Percentiles rank a stretch among this genome's conserved stretches.
These are phyloP conservation scores for Phytophthora macrochlamydospora DNA, from an alignment of 352 stramenopile species.

Conservation along the genomic window DNA sequence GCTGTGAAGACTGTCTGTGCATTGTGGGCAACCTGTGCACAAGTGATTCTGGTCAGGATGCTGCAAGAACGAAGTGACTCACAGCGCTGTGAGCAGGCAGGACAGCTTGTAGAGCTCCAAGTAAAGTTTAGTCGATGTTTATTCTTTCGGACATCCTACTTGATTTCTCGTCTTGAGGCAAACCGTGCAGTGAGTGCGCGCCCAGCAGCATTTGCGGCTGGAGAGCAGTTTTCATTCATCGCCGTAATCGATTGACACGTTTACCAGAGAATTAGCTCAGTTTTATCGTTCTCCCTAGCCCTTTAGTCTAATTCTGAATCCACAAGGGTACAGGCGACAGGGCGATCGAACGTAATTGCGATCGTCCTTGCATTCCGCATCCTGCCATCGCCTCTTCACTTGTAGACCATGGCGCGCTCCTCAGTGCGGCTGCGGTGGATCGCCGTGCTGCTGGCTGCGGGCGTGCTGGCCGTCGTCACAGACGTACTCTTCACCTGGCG, in stretches of 20 bases:
- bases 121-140: no score
- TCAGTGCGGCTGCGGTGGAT: constrained; percentile 35
- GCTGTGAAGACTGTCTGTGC: background rate
- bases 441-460: constrained; percentile 23
- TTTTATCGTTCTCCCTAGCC: no score
- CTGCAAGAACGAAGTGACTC: constrained; percentile 3
- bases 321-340: no score
- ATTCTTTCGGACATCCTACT: no score
- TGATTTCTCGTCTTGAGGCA: no score
- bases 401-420: constrained; percentile 19
- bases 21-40: background rate
- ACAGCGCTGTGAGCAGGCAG: background rate
- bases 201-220: no score
- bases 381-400: constrained; percentile 11
- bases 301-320: no score
- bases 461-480: constrained; percentile 37
- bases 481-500: constrained; percentile 42
- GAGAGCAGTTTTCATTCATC: no score
- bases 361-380: constrained; percentile 3
- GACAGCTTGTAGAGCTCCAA: no score
- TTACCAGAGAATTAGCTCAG: no score
- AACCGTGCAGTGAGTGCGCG: no score
- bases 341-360: background rate
- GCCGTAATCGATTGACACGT: no score
- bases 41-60: constrained; percentile 1